A percentile compares a stretch with the other conserved stretches of the same genome.
Evolutionary conservation across 1,139 yeast genomes (phyloP).

Genomic region (Yamadazyma oceani): DNA sequence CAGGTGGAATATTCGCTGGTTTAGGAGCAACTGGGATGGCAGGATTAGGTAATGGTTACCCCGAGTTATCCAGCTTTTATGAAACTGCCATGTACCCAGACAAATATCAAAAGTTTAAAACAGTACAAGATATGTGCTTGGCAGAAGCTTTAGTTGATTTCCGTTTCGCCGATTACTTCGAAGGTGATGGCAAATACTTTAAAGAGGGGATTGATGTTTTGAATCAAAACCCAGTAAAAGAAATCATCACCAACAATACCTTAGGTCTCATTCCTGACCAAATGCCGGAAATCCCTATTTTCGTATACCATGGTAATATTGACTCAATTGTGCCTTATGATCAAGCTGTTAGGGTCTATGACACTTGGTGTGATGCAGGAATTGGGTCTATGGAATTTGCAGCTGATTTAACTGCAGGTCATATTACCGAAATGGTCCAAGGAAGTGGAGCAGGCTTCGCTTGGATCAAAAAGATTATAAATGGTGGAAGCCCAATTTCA

Average conservation of each 20-base stretch:
- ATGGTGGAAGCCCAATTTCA: slow-evolving; percentile 24
- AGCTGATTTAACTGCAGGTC: slow-evolving; percentile 27
- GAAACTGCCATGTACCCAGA: slow-evolving; percentile 14
- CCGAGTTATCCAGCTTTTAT: slow-evolving; percentile 16
- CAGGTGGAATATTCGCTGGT: slow-evolving; percentile 29
- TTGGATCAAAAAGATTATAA: slow-evolving; percentile 23
- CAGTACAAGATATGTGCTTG: slow-evolving; percentile 19
- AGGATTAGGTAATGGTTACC: slow-evolving; percentile 31
- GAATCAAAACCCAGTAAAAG: slow-evolving; percentile 13
- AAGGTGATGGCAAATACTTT: slow-evolving; percentile 18
- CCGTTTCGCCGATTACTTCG: slow-evolving; percentile 16
- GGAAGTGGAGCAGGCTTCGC: slow-evolving; percentile 34
- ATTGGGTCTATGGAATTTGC: slow-evolving; percentile 31
- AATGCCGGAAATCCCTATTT: slow-evolving; percentile 33
- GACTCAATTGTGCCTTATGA: slow-evolving; percentile 31
- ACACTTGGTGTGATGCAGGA: slow-evolving; percentile 34
- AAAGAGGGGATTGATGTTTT: slow-evolving; percentile 19
- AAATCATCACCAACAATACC: slow-evolving; percentile 22
- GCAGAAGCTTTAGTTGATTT: slow-evolving; percentile 13
- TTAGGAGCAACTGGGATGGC: slow-evolving; percentile 27
- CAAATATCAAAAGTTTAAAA: slow-evolving; percentile 12
- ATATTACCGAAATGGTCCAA: slow-evolving; percentile 23
- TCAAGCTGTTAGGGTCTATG: slow-evolving; percentile 25
- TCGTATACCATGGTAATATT: slow-evolving; percentile 31
- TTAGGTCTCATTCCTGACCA: slow-evolving; percentile 18